Conservation (phyloP, 2,329 filamentous ascomycete species). For the Ceratocystis lukuohia region DNA sequence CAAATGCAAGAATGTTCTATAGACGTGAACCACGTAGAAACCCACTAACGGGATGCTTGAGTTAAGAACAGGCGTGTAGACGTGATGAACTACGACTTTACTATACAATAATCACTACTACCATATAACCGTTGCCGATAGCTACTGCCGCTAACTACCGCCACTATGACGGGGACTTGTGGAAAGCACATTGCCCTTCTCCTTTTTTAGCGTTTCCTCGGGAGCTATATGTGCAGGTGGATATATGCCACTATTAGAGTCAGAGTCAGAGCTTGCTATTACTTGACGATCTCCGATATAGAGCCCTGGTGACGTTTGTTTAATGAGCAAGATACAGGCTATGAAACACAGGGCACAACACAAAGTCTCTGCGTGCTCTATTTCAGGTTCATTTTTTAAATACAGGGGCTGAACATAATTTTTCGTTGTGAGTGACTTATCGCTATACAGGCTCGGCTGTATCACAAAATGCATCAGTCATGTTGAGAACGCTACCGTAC, state of each 20-base stretch:
- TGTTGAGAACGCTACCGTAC: not conserved
- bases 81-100: no score
- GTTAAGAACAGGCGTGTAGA: no score
- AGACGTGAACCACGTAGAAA: no score
- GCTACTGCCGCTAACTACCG: not conserved
- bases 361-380: not conserved
- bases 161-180: not conserved
- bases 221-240: not conserved
- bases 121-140: no score
- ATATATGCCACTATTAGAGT: slow-evolving; percentile 9
- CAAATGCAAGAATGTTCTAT: no score
- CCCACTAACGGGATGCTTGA: no score
- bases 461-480: not conserved
- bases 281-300: not conserved
- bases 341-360: not conserved
- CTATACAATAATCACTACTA: no score
- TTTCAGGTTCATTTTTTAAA: not conserved
- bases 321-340: slow-evolving; percentile 1
- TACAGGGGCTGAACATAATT: not conserved
- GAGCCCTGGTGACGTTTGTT: not conserved
- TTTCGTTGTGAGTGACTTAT: not conserved
- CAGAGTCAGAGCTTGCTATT: slow-evolving; percentile 4
- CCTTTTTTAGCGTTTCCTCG: not conserved
- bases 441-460: not conserved
- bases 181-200: not conserved